These are phyloP conservation scores for Anaeromyces robustus DNA, from an alignment of 192 early-diverging fungal genomes.

Conservation along the genomic window DNA sequence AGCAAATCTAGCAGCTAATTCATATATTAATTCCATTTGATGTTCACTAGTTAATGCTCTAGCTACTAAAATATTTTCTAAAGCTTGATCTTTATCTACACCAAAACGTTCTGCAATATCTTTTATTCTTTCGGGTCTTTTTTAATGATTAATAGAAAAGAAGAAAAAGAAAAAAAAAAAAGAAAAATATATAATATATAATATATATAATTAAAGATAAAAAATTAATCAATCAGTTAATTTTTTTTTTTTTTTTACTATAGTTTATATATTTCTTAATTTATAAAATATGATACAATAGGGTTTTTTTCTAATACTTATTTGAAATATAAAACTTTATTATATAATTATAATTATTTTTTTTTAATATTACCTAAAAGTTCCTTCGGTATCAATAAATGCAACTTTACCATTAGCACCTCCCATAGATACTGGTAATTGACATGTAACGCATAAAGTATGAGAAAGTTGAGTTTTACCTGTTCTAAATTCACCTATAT, in stretches of 20 bases:
- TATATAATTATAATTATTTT: too few species aligned
- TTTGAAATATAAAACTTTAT: too few species aligned
- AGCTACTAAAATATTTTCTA: constrained; percentile 66
- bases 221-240: too few species aligned
- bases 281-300: too few species aligned
- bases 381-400: constrained; percentile 52
- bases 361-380: constrained; percentile 55
- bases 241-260: too few species aligned
- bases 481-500: constrained; percentile 53
- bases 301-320: too few species aligned
- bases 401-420: constrained; percentile 53
- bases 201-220: too few species aligned
- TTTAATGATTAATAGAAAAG: neutral
- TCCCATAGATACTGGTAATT: constrained; percentile 53
- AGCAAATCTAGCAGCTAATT: constrained; percentile 53
- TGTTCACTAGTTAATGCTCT: constrained; percentile 73
- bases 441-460: constrained; percentile 59
- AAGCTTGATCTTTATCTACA: constrained; percentile 31
- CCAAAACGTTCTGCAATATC: constrained; percentile 57
- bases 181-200: too few species aligned
- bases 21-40: constrained; percentile 62
- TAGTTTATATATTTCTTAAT: too few species aligned
- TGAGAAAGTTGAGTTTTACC: constrained; percentile 73
- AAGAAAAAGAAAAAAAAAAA: too few species aligned
- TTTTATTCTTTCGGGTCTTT: constrained; percentile 51